Evolutionary conservation across 2,329 filamentous ascomycete species (phyloP).

Genomic region (Graphiopsis chlorocephala): DNA sequence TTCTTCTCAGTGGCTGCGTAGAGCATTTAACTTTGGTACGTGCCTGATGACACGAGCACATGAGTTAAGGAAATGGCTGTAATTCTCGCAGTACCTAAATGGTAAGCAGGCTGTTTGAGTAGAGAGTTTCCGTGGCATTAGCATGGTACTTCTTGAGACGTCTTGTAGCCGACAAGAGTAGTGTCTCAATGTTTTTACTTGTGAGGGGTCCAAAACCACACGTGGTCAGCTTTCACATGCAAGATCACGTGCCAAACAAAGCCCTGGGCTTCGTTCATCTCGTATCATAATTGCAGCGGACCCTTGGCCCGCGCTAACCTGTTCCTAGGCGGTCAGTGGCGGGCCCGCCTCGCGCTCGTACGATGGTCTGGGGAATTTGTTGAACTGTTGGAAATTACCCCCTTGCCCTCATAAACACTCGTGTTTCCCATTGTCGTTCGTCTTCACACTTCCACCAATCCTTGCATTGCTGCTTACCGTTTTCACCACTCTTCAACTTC

Average conservation of each 20-base stretch:
- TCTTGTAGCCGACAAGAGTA: neutral
- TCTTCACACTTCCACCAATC: slow-evolving; percentile 7
- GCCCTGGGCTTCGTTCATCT: neutral
- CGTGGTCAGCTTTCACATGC: neutral
- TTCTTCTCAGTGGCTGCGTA: neutral
- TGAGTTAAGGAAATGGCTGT: neutral
- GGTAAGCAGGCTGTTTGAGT: neutral
- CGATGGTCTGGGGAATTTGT: slow-evolving; percentile 8
- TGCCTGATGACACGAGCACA: neutral
- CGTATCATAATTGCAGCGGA: neutral
- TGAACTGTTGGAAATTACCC: slow-evolving; percentile 6
- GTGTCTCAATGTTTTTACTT: neutral
- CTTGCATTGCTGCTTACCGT: slow-evolving; percentile 7
- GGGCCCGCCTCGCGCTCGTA: neutral
- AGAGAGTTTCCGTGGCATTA: neutral
- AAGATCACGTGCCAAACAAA: neutral
- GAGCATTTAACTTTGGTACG: neutral
- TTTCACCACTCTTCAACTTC: neutral
- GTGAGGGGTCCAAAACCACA: too few relatives aligned
- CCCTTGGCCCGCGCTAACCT: neutral
- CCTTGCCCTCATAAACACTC: slow-evolving; percentile 4
- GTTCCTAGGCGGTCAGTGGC: slow-evolving; percentile 7
- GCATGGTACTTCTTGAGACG: neutral
- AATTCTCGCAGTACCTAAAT: neutral
- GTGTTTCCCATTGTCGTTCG: neutral